phyloP scores from a whole-genome alignment of 805 yeast genomes.

The Metschnikowia matae region DNA sequence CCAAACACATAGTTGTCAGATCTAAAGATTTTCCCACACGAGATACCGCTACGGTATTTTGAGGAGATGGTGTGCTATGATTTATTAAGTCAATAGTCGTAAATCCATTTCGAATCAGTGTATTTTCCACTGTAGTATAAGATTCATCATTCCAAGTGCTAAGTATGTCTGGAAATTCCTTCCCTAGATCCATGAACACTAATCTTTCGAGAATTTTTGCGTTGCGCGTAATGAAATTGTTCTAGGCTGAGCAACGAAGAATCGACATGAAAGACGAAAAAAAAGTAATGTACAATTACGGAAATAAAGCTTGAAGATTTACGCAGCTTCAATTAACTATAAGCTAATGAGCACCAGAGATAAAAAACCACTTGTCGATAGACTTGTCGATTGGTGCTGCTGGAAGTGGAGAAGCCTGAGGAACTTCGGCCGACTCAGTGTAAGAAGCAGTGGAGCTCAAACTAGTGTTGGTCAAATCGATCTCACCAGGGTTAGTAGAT shows the following conservation, averaged over 20 bases:
- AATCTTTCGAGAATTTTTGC: not conserved
- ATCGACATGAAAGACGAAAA: not conserved
- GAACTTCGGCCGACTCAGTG: conserved; percentile 48
- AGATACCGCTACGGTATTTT: not conserved
- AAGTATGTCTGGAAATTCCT: not conserved
- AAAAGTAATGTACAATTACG: not conserved
- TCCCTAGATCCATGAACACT: conserved; percentile 1
- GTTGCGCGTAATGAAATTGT: not conserved
- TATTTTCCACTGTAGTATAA: not conserved
- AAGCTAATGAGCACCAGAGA: conserved; percentile 65
- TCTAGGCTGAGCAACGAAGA: not conserved
- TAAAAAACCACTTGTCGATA: conserved; percentile 97
- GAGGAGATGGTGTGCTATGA: not conserved
- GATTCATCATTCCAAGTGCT: conserved; percentile 1
- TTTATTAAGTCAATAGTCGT: conserved; percentile 1
- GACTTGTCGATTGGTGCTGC: conserved; percentile 96
- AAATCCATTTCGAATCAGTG: not conserved
- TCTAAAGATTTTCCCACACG: not conserved
- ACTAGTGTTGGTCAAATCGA: conserved; percentile 50
- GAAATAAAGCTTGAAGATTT: not conserved
- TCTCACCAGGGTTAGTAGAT: conserved; percentile 28
- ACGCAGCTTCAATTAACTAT: not conserved
- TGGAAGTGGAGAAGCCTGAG: conserved; percentile 66
- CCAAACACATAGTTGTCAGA: not conserved
- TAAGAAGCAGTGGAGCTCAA: conserved; percentile 46